A percentile compares a stretch with the other conserved stretches of the same genome.
These are phyloP conservation scores for Coffea eugenioides DNA, from an alignment of 257 asterid genomes.

Conservation along the genomic window DNA sequence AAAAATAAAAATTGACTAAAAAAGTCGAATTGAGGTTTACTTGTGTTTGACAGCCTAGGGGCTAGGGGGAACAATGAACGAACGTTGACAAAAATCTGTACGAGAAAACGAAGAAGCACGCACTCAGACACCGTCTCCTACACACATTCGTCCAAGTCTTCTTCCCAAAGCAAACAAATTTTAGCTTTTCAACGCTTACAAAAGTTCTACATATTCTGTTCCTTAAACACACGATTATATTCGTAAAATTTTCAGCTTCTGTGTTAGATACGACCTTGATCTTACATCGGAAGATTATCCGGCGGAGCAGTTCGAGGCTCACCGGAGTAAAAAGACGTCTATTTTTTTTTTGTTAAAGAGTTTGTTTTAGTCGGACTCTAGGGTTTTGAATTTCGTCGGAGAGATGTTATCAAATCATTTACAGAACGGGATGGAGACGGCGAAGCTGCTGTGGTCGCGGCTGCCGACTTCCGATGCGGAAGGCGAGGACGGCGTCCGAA, in stretches of 20 bases:
- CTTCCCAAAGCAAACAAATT: background rate
- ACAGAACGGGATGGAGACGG: slow-evolving; percentile 83
- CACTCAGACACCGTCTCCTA: slow-evolving; percentile 4
- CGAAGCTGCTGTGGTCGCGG: slow-evolving; percentile 86
- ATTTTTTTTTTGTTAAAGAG: slow-evolving; percentile 6
- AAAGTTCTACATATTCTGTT: background rate
- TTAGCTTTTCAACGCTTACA: background rate
- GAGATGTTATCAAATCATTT: slow-evolving; percentile 74
- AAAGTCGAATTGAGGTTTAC: background rate
- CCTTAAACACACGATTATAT: background rate
- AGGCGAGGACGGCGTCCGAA: slow-evolving; percentile 33
- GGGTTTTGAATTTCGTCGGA: slow-evolving; percentile 9
- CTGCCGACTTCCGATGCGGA: slow-evolving; percentile 76
- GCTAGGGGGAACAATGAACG: background rate
- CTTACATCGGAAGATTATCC: background rate
- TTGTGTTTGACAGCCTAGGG: background rate
- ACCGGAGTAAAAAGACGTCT: slow-evolving; percentile 1
- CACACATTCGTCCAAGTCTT: slow-evolving; percentile 9
- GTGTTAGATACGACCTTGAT: slow-evolving; percentile 9
- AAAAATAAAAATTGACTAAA: background rate
- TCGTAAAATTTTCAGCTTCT: background rate
- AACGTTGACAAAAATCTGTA: background rate
- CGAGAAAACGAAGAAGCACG: background rate
- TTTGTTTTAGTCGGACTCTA: background rate
- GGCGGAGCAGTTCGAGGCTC: background rate